Conservation (phyloP, 2,329 filamentous ascomycete species). For the Colletotrichum spaethianum region DNA sequence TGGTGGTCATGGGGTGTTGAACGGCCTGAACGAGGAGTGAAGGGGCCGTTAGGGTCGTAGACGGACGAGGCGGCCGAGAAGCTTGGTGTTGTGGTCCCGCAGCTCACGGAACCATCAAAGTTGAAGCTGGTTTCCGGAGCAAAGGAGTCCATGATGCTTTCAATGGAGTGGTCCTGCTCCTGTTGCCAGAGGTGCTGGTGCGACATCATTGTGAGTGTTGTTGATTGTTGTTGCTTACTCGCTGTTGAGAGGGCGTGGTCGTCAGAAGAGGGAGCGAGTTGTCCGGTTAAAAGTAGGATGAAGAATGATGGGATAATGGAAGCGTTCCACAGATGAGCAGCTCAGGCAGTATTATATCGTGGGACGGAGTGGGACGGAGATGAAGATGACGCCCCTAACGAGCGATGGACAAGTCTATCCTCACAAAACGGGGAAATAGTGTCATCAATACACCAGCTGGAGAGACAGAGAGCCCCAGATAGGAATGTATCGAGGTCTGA, state of each 20-base stretch:
- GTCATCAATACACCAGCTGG: constrained; percentile 43
- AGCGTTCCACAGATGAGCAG: constrained; percentile 50
- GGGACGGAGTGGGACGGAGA: constrained; percentile 52
- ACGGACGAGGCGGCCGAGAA: constrained; percentile 51
- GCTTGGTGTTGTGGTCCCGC: constrained; percentile 40
- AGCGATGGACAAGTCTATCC: constrained; percentile 37
- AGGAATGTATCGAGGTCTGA: constrained; percentile 50
- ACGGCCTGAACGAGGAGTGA: constrained; percentile 60
- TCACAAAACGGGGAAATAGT: constrained; percentile 42
- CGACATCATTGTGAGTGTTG: constrained; percentile 38
- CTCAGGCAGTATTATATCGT: constrained; percentile 58
- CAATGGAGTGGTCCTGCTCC: constrained; percentile 38
- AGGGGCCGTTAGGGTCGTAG: constrained; percentile 61
- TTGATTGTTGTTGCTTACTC: constrained; percentile 37
- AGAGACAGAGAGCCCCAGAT: constrained; percentile 54
- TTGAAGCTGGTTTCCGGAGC: constrained; percentile 38
- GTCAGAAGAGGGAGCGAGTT: constrained; percentile 40
- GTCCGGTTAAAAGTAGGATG: constrained; percentile 36
- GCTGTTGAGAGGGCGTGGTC: constrained; percentile 35
- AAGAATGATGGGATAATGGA: constrained; percentile 43
- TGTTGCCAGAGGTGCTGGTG: constrained; percentile 38
- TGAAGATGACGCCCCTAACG: constrained; percentile 47
- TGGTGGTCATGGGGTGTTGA: constrained; percentile 56
- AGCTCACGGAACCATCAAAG: constrained; percentile 39
- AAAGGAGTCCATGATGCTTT: constrained; percentile 41